Percentiles rank a stretch among this genome's conserved stretches.
phyloP scores from a whole-genome alignment of 2,329 filamentous ascomycete genomes.

The Trichoderma sp. region DNA sequence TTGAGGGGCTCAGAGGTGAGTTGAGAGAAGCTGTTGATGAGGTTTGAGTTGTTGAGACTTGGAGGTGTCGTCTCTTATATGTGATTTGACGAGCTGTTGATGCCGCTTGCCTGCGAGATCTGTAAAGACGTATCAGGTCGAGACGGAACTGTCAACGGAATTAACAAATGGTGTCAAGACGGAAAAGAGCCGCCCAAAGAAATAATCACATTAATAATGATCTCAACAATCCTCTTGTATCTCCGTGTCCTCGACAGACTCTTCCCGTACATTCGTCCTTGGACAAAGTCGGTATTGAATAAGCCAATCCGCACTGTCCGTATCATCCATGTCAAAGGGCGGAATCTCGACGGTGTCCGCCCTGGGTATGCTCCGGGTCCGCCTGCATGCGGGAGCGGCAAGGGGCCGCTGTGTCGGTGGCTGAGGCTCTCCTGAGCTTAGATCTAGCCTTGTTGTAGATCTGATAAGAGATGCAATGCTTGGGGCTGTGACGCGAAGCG shows the following conservation, averaged over 20 bases:
- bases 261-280: not conserved
- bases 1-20: not conserved
- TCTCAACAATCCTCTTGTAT: not conserved
- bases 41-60: not conserved
- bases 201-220: not conserved
- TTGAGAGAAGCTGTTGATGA: not conserved
- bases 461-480: not conserved
- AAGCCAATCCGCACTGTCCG: not conserved
- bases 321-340: not conserved
- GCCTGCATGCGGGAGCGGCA: not conserved
- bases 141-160: not conserved
- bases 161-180: not conserved
- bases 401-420: not conserved
- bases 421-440: not conserved
- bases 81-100: not conserved
- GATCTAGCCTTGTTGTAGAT: not conserved
- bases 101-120: not conserved
- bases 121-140: not conserved
- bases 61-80: not conserved
- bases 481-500: not conserved
- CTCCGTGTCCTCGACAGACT: not conserved
- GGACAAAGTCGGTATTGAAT: not conserved
- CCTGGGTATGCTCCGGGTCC: not conserved
- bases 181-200: not conserved
- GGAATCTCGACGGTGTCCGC: constrained; percentile 4